Evolutionary conservation across 768 basidiomycete genomes (phyloP), one percentile per base, ranked within the genome.

Genomic region (Agrocybe pediades): DNA sequence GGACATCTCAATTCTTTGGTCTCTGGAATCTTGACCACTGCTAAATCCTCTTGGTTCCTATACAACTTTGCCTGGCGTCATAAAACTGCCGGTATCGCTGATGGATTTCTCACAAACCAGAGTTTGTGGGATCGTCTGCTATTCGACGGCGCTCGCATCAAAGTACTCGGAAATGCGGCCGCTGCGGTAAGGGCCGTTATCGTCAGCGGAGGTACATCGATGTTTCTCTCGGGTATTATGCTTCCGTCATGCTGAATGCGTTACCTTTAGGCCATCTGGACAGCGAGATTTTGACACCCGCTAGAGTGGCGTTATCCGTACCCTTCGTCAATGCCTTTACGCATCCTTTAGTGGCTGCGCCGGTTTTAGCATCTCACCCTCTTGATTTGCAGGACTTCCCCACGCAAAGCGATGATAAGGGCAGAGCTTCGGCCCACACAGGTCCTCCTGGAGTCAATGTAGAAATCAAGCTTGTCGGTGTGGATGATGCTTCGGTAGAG

Each of bases 371-470:
- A 6, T 83, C 90, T 7, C 90, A 95, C 63, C 85, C 90, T 7
- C 81, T 92, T 49, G 95, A 98, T 66, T 68, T 97, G 21, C 95
- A 97, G 69, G 78, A 85, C 9, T 83, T 92, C 66, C 76, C 1
- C 64, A 9, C 44, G 13, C 19, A 53, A 46, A 21, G 29, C 8
- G 17, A 41, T 13, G 13, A 50, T 66, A 1, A 60, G 69, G 25
- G 21, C 95, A 97, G 69, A 78, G 84, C 9, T 83, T 92, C 66
- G 76, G 77, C 79, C 3, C 79, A 79, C 61, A 81, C 83, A 11
- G 95, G 94, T 3, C 86, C 93, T 2, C 95, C 95, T 2, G 81
- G 85, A n/a, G 77, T 86, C 49, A 95, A 95, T 62, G 75, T 94
- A 0, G 95, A 97, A 68, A 85, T 82, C 5, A 88, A 93, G 65